Conservation (phyloP, 306 rosid species). For the Cucumis hystrix region DNA sequence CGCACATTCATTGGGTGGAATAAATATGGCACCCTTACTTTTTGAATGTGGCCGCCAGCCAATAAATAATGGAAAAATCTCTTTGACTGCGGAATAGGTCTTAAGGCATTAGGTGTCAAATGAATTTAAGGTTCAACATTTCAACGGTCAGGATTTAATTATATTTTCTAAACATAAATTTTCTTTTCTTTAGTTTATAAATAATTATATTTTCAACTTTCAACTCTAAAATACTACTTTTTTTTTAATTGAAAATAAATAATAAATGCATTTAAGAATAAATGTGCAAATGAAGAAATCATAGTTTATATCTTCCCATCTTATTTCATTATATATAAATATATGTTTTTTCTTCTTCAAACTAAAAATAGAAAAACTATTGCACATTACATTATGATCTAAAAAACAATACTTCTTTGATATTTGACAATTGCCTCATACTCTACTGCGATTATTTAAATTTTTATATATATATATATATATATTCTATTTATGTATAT, state of each 20-base stretch:
- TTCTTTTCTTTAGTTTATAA: background rate
- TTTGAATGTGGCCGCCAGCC: background rate
- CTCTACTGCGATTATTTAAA: background rate
- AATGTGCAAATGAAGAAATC: background rate
- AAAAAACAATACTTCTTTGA: background rate
- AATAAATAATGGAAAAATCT: background rate
- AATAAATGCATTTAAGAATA: background rate
- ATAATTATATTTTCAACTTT: background rate
- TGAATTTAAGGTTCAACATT: background rate
- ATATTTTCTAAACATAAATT: background rate
- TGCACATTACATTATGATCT: background rate
- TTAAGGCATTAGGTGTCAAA: background rate
- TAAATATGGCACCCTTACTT: background rate
- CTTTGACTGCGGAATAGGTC: background rate
- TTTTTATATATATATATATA: background rate
- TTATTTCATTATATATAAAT: background rate
- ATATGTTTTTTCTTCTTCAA: background rate
- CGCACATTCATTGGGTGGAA: background rate
- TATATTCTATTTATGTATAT: too few species aligned
- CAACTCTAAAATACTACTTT: background rate
- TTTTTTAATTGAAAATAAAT: background rate
- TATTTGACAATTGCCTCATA: background rate
- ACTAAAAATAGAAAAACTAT: background rate
- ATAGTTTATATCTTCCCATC: background rate
- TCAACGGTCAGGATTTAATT: background rate